phyloP scores from a whole-genome alignment of 1,284 basidiomycete species.

The Trichosporon sp. region DNA sequence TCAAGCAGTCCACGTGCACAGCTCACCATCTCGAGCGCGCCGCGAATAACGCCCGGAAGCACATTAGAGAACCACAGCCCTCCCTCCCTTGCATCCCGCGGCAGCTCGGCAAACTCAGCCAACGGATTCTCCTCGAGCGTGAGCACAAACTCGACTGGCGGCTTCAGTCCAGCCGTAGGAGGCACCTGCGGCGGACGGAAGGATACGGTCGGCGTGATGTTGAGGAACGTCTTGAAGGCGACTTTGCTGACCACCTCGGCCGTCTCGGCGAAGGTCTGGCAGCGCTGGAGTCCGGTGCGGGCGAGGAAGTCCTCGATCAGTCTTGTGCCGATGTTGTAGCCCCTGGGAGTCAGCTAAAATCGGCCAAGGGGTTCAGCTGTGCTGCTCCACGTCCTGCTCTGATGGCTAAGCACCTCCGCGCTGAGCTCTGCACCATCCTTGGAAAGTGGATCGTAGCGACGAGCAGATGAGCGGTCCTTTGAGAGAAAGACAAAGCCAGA shows the following conservation, averaged over 20 bases:
- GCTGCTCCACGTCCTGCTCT: no score
- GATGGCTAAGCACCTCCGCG: no score
- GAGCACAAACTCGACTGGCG: conserved; percentile 62
- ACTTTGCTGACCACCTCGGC: conserved; percentile 94
- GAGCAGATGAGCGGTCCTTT: background rate
- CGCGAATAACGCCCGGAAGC: conserved; percentile 85
- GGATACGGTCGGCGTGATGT: conserved; percentile 77
- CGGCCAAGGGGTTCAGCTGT: no score
- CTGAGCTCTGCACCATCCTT: no score
- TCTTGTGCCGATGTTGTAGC: conserved; percentile 94
- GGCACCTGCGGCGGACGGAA: conserved; percentile 56
- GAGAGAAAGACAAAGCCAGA: background rate
- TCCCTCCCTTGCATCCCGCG: conserved; percentile 78
- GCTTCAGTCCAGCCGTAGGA: conserved; percentile 16
- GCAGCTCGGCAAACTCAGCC: conserved; percentile 94
- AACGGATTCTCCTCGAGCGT: conserved; percentile 93
- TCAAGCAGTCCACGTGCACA: background rate
- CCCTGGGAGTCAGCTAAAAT: conserved; percentile 58
- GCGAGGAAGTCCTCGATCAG: conserved; percentile 98
- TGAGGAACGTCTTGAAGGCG: conserved; percentile 97
- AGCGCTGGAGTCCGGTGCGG: conserved; percentile 74
- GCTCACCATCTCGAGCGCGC: conserved; percentile 92
- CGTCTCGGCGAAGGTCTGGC: conserved; percentile 85
- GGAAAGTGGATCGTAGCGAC: background rate
- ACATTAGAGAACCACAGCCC: conserved; percentile 97